These are phyloP conservation scores for Castanospermum australe DNA, from an alignment of 306 rosid genomes.

Conservation along the genomic window DNA sequence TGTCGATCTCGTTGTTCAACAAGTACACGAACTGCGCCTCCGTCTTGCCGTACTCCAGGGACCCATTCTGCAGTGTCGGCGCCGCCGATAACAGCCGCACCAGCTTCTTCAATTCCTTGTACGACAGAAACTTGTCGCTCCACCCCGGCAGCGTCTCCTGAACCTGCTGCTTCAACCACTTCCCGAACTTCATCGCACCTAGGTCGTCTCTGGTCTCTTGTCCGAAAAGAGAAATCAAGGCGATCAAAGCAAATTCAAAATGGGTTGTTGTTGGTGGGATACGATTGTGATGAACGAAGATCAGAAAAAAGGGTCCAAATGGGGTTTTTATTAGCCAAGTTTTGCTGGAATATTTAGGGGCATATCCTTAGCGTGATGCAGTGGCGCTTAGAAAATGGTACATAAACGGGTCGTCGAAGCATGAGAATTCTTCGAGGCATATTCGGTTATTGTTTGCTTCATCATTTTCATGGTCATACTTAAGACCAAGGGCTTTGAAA, in stretches of 20 bases:
- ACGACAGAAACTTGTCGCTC: conserved; percentile 79
- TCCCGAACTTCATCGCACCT: conserved; percentile 94
- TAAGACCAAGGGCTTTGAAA: conserved; percentile 29
- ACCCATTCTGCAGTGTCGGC: conserved; percentile 34
- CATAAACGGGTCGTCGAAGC: conserved; percentile 47
- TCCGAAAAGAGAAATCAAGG: no score
- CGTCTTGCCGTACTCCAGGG: conserved; percentile 37
- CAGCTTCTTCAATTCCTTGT: conserved; percentile 82
- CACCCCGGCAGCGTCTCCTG: conserved; percentile 69
- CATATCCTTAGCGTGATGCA: conserved; percentile 83
- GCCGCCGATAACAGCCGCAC: conserved; percentile 47
- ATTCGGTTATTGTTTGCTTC: conserved; percentile 70
- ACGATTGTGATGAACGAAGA: neutral
- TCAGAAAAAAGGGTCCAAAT: neutral
- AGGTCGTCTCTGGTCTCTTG: no score
- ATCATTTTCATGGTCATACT: conserved; percentile 30
- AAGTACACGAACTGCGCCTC: conserved; percentile 65
- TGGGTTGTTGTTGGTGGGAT: conserved; percentile 10
- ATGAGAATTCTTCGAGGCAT: conserved; percentile 56
- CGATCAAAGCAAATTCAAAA: neutral
- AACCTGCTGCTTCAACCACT: conserved; percentile 74
- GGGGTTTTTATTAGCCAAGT: conserved; percentile 38
- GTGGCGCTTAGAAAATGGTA: conserved; percentile 47
- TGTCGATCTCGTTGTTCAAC: conserved; percentile 82
- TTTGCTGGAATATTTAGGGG: conserved; percentile 63